A percentile compares a stretch with the other conserved stretches of the same genome.
Conservation (phyloP, 2,329 filamentous ascomycete species). For the Pseudogymnoascus sp. region DNA sequence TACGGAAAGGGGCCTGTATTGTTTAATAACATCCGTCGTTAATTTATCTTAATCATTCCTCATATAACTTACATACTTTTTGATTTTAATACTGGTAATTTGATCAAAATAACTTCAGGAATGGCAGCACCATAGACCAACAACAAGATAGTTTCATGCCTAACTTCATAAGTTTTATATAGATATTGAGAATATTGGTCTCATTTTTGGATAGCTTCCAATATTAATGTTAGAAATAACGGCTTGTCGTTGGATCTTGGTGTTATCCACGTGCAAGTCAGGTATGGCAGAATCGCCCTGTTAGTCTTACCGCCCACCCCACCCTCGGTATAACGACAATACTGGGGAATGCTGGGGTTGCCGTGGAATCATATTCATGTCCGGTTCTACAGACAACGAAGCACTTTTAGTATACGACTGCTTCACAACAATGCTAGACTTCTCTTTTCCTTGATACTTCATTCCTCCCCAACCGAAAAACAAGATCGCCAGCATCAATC, state of each 20-base stretch:
- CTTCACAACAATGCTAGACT: conserved; percentile 5
- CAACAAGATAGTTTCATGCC: not conserved
- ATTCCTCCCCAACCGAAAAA: not conserved
- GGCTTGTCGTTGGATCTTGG: not conserved
- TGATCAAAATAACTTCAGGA: not conserved
- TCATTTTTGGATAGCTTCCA: not conserved
- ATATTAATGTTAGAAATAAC: not conserved
- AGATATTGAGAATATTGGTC: not conserved
- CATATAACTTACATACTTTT: no score
- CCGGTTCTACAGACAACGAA: not conserved
- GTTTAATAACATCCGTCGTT: no score
- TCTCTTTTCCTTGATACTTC: not conserved
- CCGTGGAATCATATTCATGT: conserved; percentile 5
- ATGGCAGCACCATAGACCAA: not conserved
- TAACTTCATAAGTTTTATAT: not conserved
- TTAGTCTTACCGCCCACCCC: conserved; percentile 1
- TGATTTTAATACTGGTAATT: not conserved
- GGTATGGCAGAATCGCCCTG: not conserved
- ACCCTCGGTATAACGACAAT: conserved; percentile 2
- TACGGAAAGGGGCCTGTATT: not conserved
- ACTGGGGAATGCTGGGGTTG: not conserved
- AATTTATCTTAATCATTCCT: no score
- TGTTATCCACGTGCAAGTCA: not conserved
- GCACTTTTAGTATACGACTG: not conserved
- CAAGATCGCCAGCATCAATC: not conserved